Evolutionary conservation across 306 rosid genomes (phyloP).

Genomic region (Dalbergia cochinchinensis): DNA sequence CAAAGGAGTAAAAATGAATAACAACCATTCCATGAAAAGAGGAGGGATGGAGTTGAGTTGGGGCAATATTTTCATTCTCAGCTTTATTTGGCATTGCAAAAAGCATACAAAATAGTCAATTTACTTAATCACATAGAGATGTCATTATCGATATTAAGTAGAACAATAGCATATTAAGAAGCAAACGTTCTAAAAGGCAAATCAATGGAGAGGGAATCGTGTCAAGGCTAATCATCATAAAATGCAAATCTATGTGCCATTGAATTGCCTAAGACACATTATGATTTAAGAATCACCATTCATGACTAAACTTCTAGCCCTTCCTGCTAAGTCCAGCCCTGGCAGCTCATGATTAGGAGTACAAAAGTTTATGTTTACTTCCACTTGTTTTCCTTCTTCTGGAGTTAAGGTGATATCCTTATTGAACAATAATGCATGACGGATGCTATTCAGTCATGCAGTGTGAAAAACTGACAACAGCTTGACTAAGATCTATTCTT

Average conservation of each 20-base stretch:
- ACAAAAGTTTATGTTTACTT: neutral
- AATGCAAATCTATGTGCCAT: conserved; percentile 4
- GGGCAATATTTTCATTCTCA: neutral
- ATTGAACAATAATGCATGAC: neutral
- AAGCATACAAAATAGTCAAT: conserved; percentile 3
- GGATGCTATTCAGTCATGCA: neutral
- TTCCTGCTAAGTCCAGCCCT: neutral
- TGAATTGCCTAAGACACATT: conserved; percentile 3
- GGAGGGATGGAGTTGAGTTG: neutral
- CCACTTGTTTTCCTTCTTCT: neutral
- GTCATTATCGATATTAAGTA: conserved; percentile 5
- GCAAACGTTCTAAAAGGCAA: neutral
- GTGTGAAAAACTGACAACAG: conserved; percentile 13
- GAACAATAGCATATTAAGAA: conserved; percentile 13
- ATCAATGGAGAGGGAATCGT: conserved; percentile 8
- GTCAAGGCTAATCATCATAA: neutral
- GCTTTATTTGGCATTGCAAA: neutral
- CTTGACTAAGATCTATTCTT: neutral
- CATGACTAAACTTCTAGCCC: neutral
- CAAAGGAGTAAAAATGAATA: conserved; percentile 1
- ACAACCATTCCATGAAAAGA: neutral
- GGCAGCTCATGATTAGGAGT: neutral
- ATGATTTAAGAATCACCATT: neutral
- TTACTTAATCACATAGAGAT: conserved; percentile 4
- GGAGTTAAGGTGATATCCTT: neutral